Evolutionary conservation across 352 stramenopile genomes (phyloP), one percentile per base, ranked within the genome.

Genomic region (Globisporangium radiosum): DNA sequence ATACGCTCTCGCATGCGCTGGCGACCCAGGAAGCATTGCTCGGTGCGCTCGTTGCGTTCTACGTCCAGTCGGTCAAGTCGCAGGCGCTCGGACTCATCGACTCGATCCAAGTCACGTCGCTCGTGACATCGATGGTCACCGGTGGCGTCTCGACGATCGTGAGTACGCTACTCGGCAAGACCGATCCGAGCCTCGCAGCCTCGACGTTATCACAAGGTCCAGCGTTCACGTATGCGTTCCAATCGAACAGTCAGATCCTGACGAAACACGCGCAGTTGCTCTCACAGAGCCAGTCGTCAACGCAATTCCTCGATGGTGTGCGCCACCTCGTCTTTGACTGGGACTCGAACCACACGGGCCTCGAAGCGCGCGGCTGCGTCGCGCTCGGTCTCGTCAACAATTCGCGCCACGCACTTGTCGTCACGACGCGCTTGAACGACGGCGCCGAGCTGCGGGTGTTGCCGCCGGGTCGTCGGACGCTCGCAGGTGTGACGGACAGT

Each of bases 271-370:
- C 81, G 4, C 70, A 68, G 40, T 66, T 73, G 25, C 52, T 94
- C 3, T 47, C 64, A 4, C 59, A 74, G 47, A 88, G 75, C 44
- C 60, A 54, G 39, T 90, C 69, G 7, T 78, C 68, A 40, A 63
- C 72, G 0, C 64, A 88, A 50, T 88, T 91, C 50, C 49, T 88
- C 49, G 66, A 76, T 15, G 75, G 90, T 52, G 60, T 91, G 38
- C 72, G 81, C 10, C 85, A 94, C 50, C 65, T 94, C 8, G 82
- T 93, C 4, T 94, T 85, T 58, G 83, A 93, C 56, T 93, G 84
- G 82, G 82, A 94, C 55, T 82, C 80, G 44, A 92, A 94, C 63
- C 85, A 94, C 60, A 92, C 78, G 2, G 85, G 85, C 0, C 65
- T 94, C 0, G 85, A 88, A 44, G 85, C 85, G 7, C 80, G 85